Evolutionary conservation across 441 rosid species (phyloP).

Genomic region (Eutrema salsugineum): DNA sequence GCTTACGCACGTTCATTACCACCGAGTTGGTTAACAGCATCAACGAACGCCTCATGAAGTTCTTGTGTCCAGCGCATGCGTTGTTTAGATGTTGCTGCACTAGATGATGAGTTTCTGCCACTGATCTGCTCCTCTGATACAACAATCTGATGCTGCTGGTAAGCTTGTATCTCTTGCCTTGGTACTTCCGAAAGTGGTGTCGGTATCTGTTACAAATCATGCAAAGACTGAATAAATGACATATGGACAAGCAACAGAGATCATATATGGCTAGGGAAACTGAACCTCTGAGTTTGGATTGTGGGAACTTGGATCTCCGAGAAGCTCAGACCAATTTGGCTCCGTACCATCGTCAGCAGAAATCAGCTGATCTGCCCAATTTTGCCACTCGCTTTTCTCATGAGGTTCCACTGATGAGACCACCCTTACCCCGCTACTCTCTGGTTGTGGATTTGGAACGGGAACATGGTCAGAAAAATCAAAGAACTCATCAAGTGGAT

Average conservation of each 20-base stretch:
- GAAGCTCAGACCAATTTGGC: constrained; percentile 70
- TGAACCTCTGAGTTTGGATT: constrained; percentile 53
- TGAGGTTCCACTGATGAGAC: constrained; percentile 42
- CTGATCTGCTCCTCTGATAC: constrained; percentile 35
- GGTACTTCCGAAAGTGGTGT: constrained; percentile 33
- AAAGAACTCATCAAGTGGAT: constrained; percentile 50
- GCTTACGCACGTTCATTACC: constrained; percentile 80
- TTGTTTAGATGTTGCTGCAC: constrained; percentile 45
- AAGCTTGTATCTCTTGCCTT: constrained; percentile 37
- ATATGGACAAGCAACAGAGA: neutral
- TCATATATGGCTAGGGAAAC: constrained; percentile 11
- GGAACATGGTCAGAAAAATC: constrained; percentile 43
- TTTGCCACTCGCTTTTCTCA: constrained; percentile 55
- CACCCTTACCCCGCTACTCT: constrained; percentile 34
- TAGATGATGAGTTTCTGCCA: constrained; percentile 34
- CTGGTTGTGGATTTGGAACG: constrained; percentile 40
- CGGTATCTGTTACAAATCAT: constrained; percentile 33
- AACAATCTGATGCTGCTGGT: constrained; percentile 42
- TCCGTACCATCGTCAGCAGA: constrained; percentile 56
- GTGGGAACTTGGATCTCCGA: constrained; percentile 40
- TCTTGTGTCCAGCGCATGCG: constrained; percentile 97
- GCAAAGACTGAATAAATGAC: neutral
- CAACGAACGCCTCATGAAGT: constrained; percentile 90
- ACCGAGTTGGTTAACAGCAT: constrained; percentile 87
- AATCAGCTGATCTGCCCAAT: constrained; percentile 70